phyloP scores from a whole-genome alignment of 495 filamentous ascomycete species.

The Aspergillus nanangensis region DNA sequence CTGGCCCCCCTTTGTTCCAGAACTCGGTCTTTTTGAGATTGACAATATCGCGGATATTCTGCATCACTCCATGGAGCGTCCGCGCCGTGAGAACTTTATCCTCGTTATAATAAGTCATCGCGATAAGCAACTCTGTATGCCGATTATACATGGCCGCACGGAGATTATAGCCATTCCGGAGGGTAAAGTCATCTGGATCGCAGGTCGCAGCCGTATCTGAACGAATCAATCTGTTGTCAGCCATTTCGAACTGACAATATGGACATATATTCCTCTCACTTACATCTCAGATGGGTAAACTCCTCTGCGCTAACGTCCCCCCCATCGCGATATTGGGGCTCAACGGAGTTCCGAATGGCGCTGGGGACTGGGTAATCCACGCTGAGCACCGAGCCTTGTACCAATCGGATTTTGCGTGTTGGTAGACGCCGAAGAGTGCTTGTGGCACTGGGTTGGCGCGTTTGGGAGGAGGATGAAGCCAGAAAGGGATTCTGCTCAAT shows the following conservation, averaged over 20 bases:
- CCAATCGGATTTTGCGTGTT: constrained; percentile 95
- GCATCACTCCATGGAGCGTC: constrained; percentile 96
- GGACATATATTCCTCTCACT: too few species aligned
- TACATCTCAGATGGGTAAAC: constrained; percentile 93
- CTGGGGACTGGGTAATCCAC: constrained; percentile 96
- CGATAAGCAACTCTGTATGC: constrained; percentile 93
- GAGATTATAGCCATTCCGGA: constrained; percentile 98
- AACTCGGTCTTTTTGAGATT: constrained; percentile 97
- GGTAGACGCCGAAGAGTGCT: too few species aligned
- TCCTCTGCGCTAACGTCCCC: constrained; percentile 72
- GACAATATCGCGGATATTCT: constrained; percentile 96
- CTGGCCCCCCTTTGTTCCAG: constrained; percentile 97
- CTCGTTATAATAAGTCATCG: constrained; percentile 99
- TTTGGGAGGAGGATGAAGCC: too few species aligned
- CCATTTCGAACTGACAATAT: too few species aligned
- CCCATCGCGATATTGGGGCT: constrained; percentile 87
- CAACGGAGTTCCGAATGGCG: constrained; percentile 93
- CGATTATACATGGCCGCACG: constrained; percentile 98
- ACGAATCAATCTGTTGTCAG: not conserved
- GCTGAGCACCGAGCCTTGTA: constrained; percentile 91
- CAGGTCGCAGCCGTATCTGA: constrained; percentile 92
- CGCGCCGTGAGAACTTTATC: constrained; percentile 90
- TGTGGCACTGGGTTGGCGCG: too few species aligned
- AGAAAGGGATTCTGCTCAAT: too few species aligned
- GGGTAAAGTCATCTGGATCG: constrained; percentile 95